phyloP scores from a whole-genome alignment of 306 rosid species.

The Fragaria nilgerrensis region DNA sequence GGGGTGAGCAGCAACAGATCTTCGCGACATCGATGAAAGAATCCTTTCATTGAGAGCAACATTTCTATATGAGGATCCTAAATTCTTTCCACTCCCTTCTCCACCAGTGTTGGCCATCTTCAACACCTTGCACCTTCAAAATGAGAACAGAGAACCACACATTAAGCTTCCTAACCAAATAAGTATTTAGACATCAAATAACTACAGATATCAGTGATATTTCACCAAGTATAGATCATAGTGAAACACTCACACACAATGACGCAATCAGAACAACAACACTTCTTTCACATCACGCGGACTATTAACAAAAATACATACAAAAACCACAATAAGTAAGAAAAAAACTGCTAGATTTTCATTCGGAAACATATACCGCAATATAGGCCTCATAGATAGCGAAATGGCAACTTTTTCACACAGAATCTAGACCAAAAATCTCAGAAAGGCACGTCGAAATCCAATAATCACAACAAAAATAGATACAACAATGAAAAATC shows the following conservation, averaged over 20 bases:
- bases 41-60: constrained; percentile 81
- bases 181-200: neutral
- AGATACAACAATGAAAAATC: neutral
- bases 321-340: neutral
- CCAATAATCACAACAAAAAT: neutral
- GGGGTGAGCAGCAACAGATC: constrained; percentile 96
- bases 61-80: constrained; percentile 19
- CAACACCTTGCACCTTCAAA: constrained; percentile 24
- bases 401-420: neutral
- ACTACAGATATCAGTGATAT: constrained; percentile 11
- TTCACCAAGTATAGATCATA: neutral
- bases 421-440: neutral
- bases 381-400: neutral
- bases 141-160: neutral
- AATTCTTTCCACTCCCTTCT: constrained; percentile 40
- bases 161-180: constrained; percentile 9
- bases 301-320: neutral
- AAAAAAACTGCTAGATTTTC: neutral
- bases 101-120: constrained; percentile 56
- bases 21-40: constrained; percentile 74
- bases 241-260: neutral
- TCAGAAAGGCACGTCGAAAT: neutral
- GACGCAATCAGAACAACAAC: neutral
- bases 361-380: neutral
- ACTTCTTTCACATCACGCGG: neutral